These are phyloP conservation scores for Phytophthora litchii DNA, from an alignment of 352 stramenopile genomes.

Conservation along the genomic window DNA sequence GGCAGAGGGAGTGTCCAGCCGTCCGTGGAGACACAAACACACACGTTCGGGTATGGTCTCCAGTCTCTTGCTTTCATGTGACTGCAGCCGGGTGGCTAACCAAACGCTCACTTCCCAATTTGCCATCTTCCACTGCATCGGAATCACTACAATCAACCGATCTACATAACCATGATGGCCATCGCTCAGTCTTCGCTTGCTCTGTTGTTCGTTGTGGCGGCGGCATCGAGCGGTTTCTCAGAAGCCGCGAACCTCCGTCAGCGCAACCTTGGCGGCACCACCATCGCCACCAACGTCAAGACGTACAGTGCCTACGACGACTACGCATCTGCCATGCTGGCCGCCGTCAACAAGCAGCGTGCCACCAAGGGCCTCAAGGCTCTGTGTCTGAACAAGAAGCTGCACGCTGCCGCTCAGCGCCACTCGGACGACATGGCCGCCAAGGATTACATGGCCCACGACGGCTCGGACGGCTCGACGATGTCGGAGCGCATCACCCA, in stretches of 20 bases:
- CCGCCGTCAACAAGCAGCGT: conserved; percentile 51
- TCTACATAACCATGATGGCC: conserved; percentile 12
- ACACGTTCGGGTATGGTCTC: too few species aligned
- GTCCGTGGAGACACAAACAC: too few species aligned
- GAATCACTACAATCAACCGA: conserved; percentile 1
- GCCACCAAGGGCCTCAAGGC: conserved; percentile 37
- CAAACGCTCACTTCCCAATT: conserved; percentile 12
- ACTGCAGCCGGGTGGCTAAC: too few species aligned
- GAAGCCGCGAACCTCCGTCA: conserved; percentile 17
- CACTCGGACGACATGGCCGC: conserved; percentile 54
- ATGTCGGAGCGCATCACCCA: conserved; percentile 44
- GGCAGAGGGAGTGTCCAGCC: too few species aligned
- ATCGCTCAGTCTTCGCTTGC: conserved; percentile 29
- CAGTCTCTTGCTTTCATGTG: too few species aligned
- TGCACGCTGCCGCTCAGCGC: conserved; percentile 22
- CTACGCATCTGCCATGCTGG: conserved; percentile 11
- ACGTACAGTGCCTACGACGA: conserved; percentile 25
- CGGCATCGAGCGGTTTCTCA: conserved; percentile 18
- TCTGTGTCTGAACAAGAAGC: conserved; percentile 49
- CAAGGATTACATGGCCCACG: conserved; percentile 57
- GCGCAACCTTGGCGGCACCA: conserved; percentile 11
- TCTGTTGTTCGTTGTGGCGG: conserved; percentile 22
- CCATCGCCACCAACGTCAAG: conserved; percentile 11
- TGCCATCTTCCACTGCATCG: conserved; percentile 7
- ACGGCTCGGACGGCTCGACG: conserved; percentile 41